Evolutionary conservation across 352 stramenopile genomes (phyloP).

Genomic region (Phytopythium ostracodes): DNA sequence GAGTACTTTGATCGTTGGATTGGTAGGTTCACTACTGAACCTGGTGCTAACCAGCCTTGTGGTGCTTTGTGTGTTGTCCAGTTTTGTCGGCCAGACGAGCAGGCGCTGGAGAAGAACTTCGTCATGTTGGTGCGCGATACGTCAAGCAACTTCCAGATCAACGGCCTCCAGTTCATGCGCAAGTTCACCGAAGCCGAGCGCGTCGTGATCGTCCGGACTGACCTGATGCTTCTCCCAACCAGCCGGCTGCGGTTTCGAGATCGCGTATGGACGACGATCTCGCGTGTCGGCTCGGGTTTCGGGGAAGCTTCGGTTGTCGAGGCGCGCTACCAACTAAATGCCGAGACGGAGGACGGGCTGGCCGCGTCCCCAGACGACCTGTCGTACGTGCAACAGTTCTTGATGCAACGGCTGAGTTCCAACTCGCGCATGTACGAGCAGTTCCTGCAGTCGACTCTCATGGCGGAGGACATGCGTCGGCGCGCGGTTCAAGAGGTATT

Average conservation of each 20-base stretch:
- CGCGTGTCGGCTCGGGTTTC: not conserved
- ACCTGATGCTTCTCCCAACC: conserved; percentile 11
- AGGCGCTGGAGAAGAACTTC: conserved; percentile 21
- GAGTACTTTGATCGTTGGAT: conserved; percentile 1
- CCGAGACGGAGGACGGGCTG: conserved; percentile 12
- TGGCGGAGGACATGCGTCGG: not conserved
- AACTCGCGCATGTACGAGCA: not conserved
- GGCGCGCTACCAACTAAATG: conserved; percentile 16
- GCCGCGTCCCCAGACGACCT: conserved; percentile 13
- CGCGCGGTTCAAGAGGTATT: not conserved
- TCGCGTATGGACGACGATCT: conserved; percentile 20
- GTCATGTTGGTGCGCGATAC: conserved; percentile 11
- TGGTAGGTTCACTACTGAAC: not conserved
- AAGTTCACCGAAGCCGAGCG: conserved; percentile 16
- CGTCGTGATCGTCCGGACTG: conserved; percentile 12
- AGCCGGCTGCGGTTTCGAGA: conserved; percentile 15
- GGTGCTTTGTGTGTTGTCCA: conserved; percentile 10
- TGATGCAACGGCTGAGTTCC: conserved; percentile 11
- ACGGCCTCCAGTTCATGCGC: conserved; percentile 23
- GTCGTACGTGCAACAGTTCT: conserved; percentile 11
- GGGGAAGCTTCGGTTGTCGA: conserved; percentile 10
- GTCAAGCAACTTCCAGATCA: conserved; percentile 12
- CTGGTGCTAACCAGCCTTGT: not conserved
- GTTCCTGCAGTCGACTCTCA: not conserved
- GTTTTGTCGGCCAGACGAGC: conserved; percentile 9